Evolutionary conservation across 495 filamentous ascomycete species (phyloP), one percentile per base, ranked within the genome.

Genomic region (Trichoderma erinaceum): DNA sequence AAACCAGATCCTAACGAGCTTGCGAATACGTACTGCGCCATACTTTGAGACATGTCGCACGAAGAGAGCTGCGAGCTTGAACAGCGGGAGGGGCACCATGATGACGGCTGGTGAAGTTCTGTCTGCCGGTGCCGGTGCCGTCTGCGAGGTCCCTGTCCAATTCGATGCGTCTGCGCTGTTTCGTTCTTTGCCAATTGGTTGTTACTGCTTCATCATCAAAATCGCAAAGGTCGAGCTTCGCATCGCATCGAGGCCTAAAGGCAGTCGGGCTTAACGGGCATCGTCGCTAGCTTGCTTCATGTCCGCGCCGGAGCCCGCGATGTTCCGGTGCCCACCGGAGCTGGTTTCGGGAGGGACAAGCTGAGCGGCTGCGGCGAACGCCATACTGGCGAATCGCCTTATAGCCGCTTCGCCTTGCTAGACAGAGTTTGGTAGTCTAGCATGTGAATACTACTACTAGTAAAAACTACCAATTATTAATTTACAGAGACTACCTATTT

Each of bases 11-110:
- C 25, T 11, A 13, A 25, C 23, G 50, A 52, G 41, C 72, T 71
- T 23, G 68, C 10, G 0, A 18, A 27, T 18, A 73, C 81, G 68
- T 79, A 86, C 84, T 64, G 84, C 84, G 71, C 84, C 84, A 79
- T 86, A 86, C 75, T 86, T 86, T 65, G 84, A 86, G n/a, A 86
- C 72, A 69, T 86, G 77, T 68, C 81, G 78, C 68, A 84, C 74
- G 68, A 86, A 82, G 25, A 83, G 75, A 41, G 80, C 70, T 4
- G 78, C 79, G 70, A 81, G 75, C 71, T 82, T 82, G 72, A 81
- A 80, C 4, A 81, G 74, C 41, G 80, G 81, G 21, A 85, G 74
- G 66, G 80, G 77, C 66, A 83, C 84, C 85, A 86, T 87, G 68
- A 69, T 74, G 71, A 48, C 18, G 38, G 32, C 58, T 15, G 58